Conservation (phyloP, 2,329 filamentous ascomycete species). For the Claviceps maximensis region DNA sequence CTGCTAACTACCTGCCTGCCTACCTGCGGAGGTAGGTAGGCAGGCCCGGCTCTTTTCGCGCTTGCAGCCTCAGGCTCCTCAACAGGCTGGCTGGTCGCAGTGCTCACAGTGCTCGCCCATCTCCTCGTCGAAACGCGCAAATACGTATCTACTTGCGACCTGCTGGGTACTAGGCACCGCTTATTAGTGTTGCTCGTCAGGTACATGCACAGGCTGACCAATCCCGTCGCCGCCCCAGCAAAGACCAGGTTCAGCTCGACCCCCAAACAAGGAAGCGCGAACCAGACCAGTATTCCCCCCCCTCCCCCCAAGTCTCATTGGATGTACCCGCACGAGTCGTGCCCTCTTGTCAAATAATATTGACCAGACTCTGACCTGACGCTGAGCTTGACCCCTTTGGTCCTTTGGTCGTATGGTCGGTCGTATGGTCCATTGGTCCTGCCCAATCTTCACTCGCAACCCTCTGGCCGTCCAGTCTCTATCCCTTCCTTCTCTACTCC, state of each 20-base stretch:
- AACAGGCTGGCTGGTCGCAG: too few species aligned
- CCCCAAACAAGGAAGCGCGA: constrained; percentile 1
- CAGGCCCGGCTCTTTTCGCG: too few species aligned
- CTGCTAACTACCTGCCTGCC: too few species aligned
- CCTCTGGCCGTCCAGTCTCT: not conserved
- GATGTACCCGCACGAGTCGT: constrained; percentile 7
- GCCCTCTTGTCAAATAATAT: constrained; percentile 2
- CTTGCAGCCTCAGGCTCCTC: too few species aligned
- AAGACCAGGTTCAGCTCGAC: not conserved
- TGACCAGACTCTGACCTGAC: not conserved
- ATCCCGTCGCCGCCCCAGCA: not conserved
- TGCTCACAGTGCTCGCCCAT: too few species aligned
- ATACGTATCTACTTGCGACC: too few species aligned
- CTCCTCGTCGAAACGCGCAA: not conserved
- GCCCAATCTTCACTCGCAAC: not conserved
- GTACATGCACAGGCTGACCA: not conserved
- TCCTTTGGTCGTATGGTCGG: too few species aligned
- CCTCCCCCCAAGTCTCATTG: not conserved
- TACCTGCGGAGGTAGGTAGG: too few species aligned
- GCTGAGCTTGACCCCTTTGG: not conserved
- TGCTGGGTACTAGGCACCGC: too few species aligned
- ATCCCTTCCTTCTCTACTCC: not conserved
- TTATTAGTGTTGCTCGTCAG: too few species aligned
- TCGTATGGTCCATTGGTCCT: not conserved
- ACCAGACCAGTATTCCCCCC: not conserved